Evolutionary conservation across 1,284 basidiomycete species (phyloP).

Genomic region (Irpex sp.): DNA sequence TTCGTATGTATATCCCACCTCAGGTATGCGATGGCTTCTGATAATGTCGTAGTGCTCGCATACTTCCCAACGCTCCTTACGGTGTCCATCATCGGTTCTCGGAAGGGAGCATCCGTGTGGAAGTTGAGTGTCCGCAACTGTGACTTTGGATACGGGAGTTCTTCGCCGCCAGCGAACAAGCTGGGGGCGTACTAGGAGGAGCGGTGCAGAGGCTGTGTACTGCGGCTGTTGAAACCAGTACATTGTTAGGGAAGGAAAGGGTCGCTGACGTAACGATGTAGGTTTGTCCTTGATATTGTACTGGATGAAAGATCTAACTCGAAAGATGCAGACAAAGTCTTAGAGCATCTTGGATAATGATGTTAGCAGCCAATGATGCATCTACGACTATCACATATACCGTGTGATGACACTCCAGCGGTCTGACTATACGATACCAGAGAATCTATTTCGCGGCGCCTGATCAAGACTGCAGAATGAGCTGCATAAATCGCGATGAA

Average conservation of each 20-base stretch:
- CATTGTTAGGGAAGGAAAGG: not conserved
- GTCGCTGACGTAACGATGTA: not conserved
- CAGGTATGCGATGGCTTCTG: not conserved
- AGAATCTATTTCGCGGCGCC: no score
- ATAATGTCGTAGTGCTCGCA: constrained; percentile 3
- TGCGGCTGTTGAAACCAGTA: not conserved
- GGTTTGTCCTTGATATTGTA: not conserved
- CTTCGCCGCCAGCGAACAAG: not conserved
- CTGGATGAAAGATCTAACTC: no score
- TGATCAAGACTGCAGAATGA: no score
- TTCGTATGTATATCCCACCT: constrained; percentile 5
- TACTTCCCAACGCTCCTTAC: constrained; percentile 10
- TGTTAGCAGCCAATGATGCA: not conserved
- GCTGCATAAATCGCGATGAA: not conserved
- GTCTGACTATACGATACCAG: not conserved
- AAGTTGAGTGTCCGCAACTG: constrained; percentile 8
- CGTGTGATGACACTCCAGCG: not conserved
- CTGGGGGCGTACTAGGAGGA: no score
- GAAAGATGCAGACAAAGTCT: no score
- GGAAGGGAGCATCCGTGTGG: constrained; percentile 12
- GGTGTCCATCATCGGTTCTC: constrained; percentile 5
- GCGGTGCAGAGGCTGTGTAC: not conserved
- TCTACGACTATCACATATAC: not conserved
- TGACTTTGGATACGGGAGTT: constrained; percentile 6
- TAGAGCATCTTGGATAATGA: not conserved